A percentile compares a stretch with the other conserved stretches of the same genome.
Conservation (phyloP, 1,139 yeast genomes). For the Suhomyces ambrosiae region DNA sequence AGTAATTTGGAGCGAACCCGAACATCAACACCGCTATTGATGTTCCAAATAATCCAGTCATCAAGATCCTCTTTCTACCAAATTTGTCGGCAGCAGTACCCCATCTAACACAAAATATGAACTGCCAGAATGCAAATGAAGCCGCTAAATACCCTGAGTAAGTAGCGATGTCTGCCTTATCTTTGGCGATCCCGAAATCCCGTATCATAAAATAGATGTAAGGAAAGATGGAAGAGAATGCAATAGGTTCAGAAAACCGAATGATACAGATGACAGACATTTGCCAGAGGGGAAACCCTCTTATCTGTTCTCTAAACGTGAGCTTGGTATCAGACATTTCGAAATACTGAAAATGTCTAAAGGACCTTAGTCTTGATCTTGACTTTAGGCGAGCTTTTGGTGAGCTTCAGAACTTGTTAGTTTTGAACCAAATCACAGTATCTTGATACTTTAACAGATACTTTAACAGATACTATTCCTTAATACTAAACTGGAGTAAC, state of each 20-base stretch:
- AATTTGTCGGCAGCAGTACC: conserved; percentile 35
- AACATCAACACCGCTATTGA: conserved; percentile 31
- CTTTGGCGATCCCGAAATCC: conserved; percentile 38
- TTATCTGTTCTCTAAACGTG: conserved; percentile 26
- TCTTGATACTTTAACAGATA: no score
- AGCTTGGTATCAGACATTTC: conserved; percentile 8
- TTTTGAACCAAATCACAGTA: no score
- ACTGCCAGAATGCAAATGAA: conserved; percentile 40
- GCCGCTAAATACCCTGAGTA: conserved; percentile 43
- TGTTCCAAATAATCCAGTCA: conserved; percentile 37
- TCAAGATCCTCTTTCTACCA: conserved; percentile 37
- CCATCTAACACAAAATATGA: conserved; percentile 41
- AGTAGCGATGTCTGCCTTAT: conserved; percentile 36
- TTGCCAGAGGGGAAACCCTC: conserved; percentile 39
- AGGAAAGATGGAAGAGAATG: conserved; percentile 43
- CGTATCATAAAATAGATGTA: conserved; percentile 43
- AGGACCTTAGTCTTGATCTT: no score
- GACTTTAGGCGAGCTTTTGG: no score
- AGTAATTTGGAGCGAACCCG: conserved; percentile 39
- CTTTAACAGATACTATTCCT: no score
- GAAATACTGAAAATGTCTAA: no score
- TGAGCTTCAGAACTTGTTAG: no score
- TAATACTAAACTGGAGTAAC: no score
- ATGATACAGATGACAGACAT: conserved; percentile 36
- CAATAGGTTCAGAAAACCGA: conserved; percentile 41